Evolutionary conservation across 345 rosid genomes (phyloP).

Genomic region (Eucalyptus cloeziana): DNA sequence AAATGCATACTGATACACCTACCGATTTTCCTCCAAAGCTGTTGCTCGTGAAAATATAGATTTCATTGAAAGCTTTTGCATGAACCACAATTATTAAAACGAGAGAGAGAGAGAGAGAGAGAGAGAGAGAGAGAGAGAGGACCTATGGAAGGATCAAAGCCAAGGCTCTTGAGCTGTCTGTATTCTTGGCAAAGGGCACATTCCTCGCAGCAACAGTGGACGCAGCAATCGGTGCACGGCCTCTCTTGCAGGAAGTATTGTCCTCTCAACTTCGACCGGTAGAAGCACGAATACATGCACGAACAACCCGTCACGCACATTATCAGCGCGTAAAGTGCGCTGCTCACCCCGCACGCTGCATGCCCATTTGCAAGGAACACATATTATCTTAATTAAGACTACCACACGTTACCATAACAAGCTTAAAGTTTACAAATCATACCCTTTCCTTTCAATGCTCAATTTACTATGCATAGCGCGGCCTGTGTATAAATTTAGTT

Average conservation of each 20-base stretch:
- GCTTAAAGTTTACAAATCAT: background rate
- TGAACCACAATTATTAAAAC: background rate
- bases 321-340: constrained; percentile 28
- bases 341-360: constrained; percentile 50
- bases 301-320: constrained; percentile 23
- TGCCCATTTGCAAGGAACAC: background rate
- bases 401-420: background rate
- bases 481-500: background rate
- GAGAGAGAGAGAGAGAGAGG: background rate
- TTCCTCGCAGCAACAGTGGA: constrained; percentile 45
- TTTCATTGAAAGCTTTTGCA: background rate
- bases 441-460: background rate
- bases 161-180: constrained; percentile 46
- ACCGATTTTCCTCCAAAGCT: background rate
- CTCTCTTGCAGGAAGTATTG: constrained; percentile 40
- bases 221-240: constrained; percentile 39
- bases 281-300: constrained; percentile 49
- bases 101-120: background rate
- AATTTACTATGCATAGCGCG: background rate
- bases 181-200: constrained; percentile 64
- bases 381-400: background rate
- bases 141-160: constrained; percentile 50
- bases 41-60: background rate
- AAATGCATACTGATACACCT: background rate
- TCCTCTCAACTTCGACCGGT: constrained; percentile 54